Evolutionary conservation across 2,329 filamentous ascomycete genomes (phyloP).

Genomic region (Plenodomus biglobosus): DNA sequence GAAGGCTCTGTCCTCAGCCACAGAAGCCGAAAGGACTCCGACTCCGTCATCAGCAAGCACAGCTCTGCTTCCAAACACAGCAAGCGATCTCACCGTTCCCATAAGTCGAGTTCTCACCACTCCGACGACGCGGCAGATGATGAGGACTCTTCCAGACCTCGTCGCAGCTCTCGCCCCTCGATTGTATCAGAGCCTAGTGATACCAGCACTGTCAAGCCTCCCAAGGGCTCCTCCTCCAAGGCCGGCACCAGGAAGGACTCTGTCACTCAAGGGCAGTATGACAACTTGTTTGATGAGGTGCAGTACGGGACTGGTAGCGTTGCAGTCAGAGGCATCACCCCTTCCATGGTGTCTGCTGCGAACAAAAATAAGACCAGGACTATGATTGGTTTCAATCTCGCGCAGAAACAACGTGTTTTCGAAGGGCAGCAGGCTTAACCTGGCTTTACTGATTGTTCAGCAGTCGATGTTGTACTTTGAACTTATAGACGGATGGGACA

Average conservation of each 20-base stretch:
- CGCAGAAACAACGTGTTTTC: conserved; percentile 36
- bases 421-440: conserved; percentile 13
- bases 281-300: conserved; percentile 31
- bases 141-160: conserved; percentile 16
- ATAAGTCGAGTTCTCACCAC: conserved; percentile 24
- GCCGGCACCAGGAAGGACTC: conserved; percentile 34
- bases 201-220: conserved; percentile 37
- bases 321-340: conserved; percentile 41
- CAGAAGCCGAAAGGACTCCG: conserved; percentile 14
- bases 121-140: conserved; percentile 24
- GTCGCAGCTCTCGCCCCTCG: conserved; percentile 21
- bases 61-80: conserved; percentile 31
- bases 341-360: conserved; percentile 41
- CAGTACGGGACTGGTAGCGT: conserved; percentile 37
- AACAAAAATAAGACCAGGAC: conserved; percentile 40
- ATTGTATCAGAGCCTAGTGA: conserved; percentile 40
- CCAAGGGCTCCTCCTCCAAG: conserved; percentile 18
- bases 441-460: background rate
- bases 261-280: conserved; percentile 31
- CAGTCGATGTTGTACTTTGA: too few relatives aligned
- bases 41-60: conserved; percentile 31
- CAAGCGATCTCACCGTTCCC: conserved; percentile 27
- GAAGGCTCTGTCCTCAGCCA: conserved; percentile 11
- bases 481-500: conserved; percentile 1
- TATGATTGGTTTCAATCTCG: conserved; percentile 38